Evolutionary conservation across 768 basidiomycete species (phyloP).

Genomic region (Asterophora parasitica): DNA sequence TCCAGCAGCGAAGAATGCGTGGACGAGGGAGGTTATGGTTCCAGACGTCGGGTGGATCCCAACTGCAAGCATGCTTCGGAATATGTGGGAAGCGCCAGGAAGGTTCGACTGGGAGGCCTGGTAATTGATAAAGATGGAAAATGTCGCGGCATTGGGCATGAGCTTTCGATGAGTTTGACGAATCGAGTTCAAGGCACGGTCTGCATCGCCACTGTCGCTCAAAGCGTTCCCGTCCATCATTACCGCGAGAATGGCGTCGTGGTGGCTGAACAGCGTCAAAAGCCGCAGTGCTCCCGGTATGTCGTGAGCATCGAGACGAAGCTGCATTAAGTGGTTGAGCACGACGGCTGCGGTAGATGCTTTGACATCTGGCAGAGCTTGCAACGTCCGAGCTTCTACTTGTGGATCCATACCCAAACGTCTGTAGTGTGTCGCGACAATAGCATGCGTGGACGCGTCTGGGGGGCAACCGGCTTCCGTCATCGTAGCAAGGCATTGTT

Average conservation of each 20-base stretch:
- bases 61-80: conserved; percentile 40
- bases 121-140: conserved; percentile 57
- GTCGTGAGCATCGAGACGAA: conserved; percentile 54
- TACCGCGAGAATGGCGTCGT: conserved; percentile 19
- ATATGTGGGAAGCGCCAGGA: conserved; percentile 38
- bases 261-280: conserved; percentile 42
- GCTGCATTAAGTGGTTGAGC: conserved; percentile 67
- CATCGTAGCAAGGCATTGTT: conserved; percentile 53
- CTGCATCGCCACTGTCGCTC: not conserved
- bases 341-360: conserved; percentile 40
- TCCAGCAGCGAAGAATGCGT: conserved; percentile 46
- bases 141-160: conserved; percentile 54
- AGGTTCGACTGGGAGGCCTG: conserved; percentile 41
- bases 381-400: conserved; percentile 49
- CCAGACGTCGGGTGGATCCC: conserved; percentile 42
- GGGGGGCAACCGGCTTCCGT: conserved; percentile 45
- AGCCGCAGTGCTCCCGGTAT: conserved; percentile 39
- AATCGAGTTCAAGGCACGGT: conserved; percentile 5
- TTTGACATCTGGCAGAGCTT: conserved; percentile 38
- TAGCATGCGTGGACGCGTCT: conserved; percentile 54
- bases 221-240: conserved; percentile 6
- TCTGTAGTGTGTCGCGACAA: conserved; percentile 56
- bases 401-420: conserved; percentile 51
- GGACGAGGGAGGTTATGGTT: conserved; percentile 50
- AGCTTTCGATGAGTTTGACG: conserved; percentile 15